Percentiles rank a stretch among this genome's conserved stretches.
Conservation (phyloP, 768 basidiomycete species). For the Dioszegia aurantiaca region DNA sequence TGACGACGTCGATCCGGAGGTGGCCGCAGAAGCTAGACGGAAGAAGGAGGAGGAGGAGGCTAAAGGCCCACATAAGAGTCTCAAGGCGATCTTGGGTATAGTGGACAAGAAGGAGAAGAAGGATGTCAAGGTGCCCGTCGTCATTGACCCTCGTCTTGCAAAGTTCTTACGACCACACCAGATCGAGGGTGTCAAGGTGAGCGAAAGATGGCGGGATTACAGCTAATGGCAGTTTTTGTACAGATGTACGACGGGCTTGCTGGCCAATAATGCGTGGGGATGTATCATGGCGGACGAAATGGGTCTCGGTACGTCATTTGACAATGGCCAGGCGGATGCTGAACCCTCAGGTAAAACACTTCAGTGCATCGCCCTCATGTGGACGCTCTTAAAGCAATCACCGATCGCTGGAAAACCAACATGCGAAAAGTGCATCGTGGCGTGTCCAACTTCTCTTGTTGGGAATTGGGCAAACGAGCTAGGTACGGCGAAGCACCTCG, state of each 20-base stretch:
- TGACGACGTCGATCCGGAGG: slow-evolving; percentile 53
- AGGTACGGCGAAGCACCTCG: too few relatives aligned
- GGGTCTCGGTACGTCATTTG: slow-evolving; percentile 67
- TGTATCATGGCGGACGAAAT: slow-evolving; percentile 99
- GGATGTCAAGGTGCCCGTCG: slow-evolving; percentile 82
- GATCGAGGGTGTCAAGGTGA: slow-evolving; percentile 92
- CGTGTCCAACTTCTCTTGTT: slow-evolving; percentile 92
- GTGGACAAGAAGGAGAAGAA: slow-evolving; percentile 62
- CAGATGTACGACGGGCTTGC: slow-evolving; percentile 87
- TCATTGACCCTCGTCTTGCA: slow-evolving; percentile 82
- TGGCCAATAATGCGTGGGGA: slow-evolving; percentile 75
- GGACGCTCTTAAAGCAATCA: slow-evolving; percentile 94
- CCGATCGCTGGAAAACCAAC: slow-evolving; percentile 78
- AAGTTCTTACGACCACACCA: slow-evolving; percentile 96
- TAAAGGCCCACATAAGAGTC: slow-evolving; percentile 88
- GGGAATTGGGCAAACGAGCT: slow-evolving; percentile 99
- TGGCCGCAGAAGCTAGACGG: slow-evolving; percentile 57
- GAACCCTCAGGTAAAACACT: slow-evolving; percentile 67
- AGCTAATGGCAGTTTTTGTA: slow-evolving; percentile 76
- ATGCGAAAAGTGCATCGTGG: slow-evolving; percentile 96
- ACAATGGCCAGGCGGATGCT: slow-evolving; percentile 1
- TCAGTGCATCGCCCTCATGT: slow-evolving; percentile 91
- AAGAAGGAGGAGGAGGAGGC: slow-evolving; percentile 62
- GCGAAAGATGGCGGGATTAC: slow-evolving; percentile 15
- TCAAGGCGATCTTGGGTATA: slow-evolving; percentile 59